Conservation (phyloP, 805 yeast genomes). For the Kluyveromyces nonfermentans region DNA sequence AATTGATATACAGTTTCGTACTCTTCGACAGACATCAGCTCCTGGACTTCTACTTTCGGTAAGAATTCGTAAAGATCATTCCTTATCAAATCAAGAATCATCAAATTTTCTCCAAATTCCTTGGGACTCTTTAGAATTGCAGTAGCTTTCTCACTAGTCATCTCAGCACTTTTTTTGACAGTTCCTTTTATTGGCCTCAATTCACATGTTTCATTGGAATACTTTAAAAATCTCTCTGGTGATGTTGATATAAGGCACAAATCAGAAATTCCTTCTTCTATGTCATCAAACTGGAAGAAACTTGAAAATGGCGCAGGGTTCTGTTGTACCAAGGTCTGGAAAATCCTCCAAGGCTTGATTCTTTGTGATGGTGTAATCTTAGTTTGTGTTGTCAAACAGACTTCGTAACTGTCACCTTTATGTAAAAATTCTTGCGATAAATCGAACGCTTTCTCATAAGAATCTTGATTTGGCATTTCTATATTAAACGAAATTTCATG, state of each 20-base stretch:
- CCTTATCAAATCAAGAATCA: slow-evolving; percentile 93
- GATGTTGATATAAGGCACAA: slow-evolving; percentile 68
- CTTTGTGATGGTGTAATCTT: slow-evolving; percentile 41
- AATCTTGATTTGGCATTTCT: slow-evolving; percentile 40
- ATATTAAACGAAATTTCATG: slow-evolving; percentile 22
- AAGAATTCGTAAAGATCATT: slow-evolving; percentile 75
- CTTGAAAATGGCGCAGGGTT: slow-evolving; percentile 95
- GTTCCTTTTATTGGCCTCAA: slow-evolving; percentile 96
- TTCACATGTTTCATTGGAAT: slow-evolving; percentile 61
- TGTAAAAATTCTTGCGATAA: slow-evolving; percentile 58
- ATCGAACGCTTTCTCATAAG: slow-evolving; percentile 47
- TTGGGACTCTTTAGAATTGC: slow-evolving; percentile 68
- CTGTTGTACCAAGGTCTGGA: slow-evolving; percentile 53
- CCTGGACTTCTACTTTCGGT: slow-evolving; percentile 56
- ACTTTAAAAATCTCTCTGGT: slow-evolving; percentile 85
- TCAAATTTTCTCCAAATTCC: slow-evolving; percentile 89
- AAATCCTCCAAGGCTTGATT: slow-evolving; percentile 66
- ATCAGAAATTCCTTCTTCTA: slow-evolving; percentile 31
- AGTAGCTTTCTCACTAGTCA: slow-evolving; percentile 52
- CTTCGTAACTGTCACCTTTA: slow-evolving; percentile 86
- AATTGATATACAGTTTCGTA: slow-evolving; percentile 84
- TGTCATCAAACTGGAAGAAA: slow-evolving; percentile 49
- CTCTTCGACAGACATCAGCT: slow-evolving; percentile 87
- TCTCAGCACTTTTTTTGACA: slow-evolving; percentile 52
- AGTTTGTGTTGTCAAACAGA: slow-evolving; percentile 79